Conservation (phyloP, 225 moss, liverwort and hornwort genomes). For the Antitrichia curtipendula region DNA sequence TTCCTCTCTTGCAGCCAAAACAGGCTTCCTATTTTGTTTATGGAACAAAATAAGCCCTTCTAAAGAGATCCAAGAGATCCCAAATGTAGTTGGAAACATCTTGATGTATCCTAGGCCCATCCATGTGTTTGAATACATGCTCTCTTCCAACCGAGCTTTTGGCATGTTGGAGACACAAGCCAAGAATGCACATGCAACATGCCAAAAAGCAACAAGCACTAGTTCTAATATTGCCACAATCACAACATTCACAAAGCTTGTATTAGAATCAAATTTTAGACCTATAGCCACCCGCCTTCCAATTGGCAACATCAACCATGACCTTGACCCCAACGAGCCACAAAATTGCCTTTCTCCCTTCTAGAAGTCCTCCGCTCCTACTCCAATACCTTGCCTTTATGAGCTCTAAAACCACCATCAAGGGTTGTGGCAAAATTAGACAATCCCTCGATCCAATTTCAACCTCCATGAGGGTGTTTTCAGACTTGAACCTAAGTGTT, state of each 20-base stretch:
- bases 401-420: fast-evolving
- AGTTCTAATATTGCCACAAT: neutral
- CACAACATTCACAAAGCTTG: fast-evolving
- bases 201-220: fast-evolving
- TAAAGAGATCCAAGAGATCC: neutral
- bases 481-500: fast-evolving
- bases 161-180: fast-evolving
- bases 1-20: neutral
- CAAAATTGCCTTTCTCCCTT: fast-evolving
- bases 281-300: fast-evolving
- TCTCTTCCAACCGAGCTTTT: fast-evolving
- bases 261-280: neutral
- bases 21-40: fast-evolving
- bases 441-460: fast-evolving
- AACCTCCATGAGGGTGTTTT: fast-evolving
- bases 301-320: fast-evolving
- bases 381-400: fast-evolving
- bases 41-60: fast-evolving
- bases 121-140: neutral
- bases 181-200: neutral
- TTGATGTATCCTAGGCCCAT: fast-evolving
- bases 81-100: neutral
- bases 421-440: fast-evolving
- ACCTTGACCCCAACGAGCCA: fast-evolving
- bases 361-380: fast-evolving